Evolutionary conservation across 176 grass and related monocot genomes (phyloP).

Genomic region (Chloris gayana): DNA sequence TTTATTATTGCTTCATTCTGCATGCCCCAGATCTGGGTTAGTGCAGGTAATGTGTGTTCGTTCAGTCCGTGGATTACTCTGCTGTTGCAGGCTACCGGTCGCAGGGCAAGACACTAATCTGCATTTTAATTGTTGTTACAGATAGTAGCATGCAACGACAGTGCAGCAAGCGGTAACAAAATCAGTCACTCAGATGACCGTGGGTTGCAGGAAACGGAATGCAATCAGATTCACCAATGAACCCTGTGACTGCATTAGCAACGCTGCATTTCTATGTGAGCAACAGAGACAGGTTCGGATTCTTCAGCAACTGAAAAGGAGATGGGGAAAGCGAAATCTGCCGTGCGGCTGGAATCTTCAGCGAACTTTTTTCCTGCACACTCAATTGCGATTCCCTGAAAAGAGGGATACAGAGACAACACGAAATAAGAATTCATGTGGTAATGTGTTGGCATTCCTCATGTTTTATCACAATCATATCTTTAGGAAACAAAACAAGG

Average conservation of each 20-base stretch:
- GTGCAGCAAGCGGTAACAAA: neutral
- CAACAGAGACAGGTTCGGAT: constrained; percentile 11
- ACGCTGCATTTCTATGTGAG: neutral
- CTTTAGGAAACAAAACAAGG: no score
- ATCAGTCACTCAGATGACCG: neutral
- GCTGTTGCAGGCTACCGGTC: neutral
- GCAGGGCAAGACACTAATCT: neutral
- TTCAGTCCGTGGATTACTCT: neutral
- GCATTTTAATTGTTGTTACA: neutral
- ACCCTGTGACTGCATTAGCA: neutral
- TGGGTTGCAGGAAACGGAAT: neutral
- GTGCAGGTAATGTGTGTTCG: neutral
- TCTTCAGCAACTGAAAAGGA: neutral
- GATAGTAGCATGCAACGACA: neutral
- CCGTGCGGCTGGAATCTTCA: constrained; percentile 10
- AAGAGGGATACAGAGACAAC: neutral
- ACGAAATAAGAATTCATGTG: neutral
- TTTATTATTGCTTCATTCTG: neutral
- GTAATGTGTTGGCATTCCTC: no score
- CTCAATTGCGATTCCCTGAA: constrained; percentile 35
- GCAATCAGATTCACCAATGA: neutral
- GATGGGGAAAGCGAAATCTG: neutral
- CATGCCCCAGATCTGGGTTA: constrained; percentile 1
- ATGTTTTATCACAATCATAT: no score
- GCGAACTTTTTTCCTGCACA: constrained; percentile 4